Evolutionary conservation across 78 protist species (phyloP), one percentile per base, ranked within the genome.

Genomic region (Andalucia godoyi): DNA sequence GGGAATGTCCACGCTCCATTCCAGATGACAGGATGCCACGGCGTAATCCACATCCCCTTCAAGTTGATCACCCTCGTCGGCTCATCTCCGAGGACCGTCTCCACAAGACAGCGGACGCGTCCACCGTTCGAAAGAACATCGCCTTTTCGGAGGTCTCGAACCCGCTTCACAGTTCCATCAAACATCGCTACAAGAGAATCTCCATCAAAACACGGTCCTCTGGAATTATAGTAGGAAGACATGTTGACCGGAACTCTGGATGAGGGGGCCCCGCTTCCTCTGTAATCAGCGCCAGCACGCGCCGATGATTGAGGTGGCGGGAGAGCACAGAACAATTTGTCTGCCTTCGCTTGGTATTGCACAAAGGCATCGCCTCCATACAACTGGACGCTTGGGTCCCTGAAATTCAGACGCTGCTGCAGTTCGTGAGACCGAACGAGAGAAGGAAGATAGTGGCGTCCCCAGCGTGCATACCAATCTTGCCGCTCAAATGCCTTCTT

Each of bases 311-410:
- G 15, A 23, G 85, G 83, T 0, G 88, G 81, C 23, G 78, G 76
- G n/a, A 83, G 46, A 25, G 5, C 41, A 38, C 23, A 3, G 38
- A 78, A 83, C 15, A 66, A 12, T 37, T 66, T 83, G 37, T 83
- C 86, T n/a, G 41, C 63, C 29, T 36, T 21, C 39, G 69, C 87
- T 8, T 71, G 51, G 45, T 79, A 45, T n/a, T 67, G 6, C 23
- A 9, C 36, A 58, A 80, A 80, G 46, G 37, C 30, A 18, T 79
- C 10, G 27, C 83, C 79, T 3, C 85, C 85, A 29, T 78, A 78
- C 36, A 38, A 43, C 51, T 83, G 88, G 39, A 83, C 85, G 39
- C 88, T 83, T 13, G 77, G 83, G 61, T 83, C 88, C 50, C 72
- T 83, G 63, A 83, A 83, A 49, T 83, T 83, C 50, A 66, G 78